Evolutionary conservation across 345 rosid species (phyloP), one percentile per base, ranked within the genome.

Genomic region (Psidium guajava): DNA sequence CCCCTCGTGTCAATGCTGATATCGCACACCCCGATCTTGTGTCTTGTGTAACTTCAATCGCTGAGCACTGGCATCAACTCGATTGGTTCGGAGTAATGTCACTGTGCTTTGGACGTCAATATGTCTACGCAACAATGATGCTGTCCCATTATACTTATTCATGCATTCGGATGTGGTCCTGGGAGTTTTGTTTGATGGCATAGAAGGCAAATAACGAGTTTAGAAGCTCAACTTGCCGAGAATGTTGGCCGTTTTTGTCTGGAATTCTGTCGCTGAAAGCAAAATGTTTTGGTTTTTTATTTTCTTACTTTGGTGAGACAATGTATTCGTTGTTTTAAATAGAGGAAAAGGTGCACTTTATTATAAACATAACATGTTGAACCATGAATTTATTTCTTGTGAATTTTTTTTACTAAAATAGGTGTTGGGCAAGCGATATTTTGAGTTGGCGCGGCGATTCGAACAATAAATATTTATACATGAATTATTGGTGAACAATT

Each of bases 341-440:
- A 27, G 73, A 28, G 75, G 75, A 40, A 61, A 61, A 28, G 22
- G 22, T 7, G 6, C 42, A 61, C 42, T 61, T 61, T 61, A 11
- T 11, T 61, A 61, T 61, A 15, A 27, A 61, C 28, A 15, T 28
- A 28, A 61, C 21, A 61, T 2, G 75, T 3, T 3, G 11, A 61
- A 15, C 0, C 75, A 7, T 28, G 42, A 28, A 5, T 61, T 28
- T 28, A 61, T 61, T 61, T 61, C 6, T 28, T 61, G 28, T 28
- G 21, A 61, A 28, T 9, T 15, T 27, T 61, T 28, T 28, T 3
- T 1, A 61, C 22, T 15, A 16, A 3, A 28, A 61, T 14, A 61
- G 7, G 0, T 7, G 22, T 61, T 0, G 22, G 21, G 6, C 9
- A 28, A 61, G 42, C 42, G 20, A 15, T 0, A 7, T 6, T 3